phyloP scores from a whole-genome alignment of 495 filamentous ascomycete genomes.

The Lophiostoma macrostomum region DNA sequence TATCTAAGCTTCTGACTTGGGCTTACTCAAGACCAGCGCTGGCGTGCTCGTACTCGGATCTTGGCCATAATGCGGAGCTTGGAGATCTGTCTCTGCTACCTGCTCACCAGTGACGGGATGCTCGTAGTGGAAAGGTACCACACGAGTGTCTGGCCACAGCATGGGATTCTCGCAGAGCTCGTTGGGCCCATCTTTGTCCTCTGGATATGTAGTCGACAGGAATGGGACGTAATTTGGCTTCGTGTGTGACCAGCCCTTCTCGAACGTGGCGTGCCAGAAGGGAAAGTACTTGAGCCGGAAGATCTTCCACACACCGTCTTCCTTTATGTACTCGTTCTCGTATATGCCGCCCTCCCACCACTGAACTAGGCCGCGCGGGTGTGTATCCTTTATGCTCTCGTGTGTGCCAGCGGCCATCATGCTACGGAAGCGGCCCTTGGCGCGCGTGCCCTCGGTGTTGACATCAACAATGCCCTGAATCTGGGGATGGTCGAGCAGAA shows the following conservation, averaged over 20 bases:
- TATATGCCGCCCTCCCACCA: conserved; percentile 59
- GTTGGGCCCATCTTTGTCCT: conserved; percentile 51
- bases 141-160: conserved; percentile 55
- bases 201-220: conserved; percentile 43
- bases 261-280: conserved; percentile 55
- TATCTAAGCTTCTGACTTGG: conserved; percentile 24
- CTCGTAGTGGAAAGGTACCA: conserved; percentile 55
- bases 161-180: conserved; percentile 53
- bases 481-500: conserved; percentile 56
- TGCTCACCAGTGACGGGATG: conserved; percentile 52
- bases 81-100: conserved; percentile 47
- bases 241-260: conserved; percentile 52
- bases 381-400: conserved; percentile 45
- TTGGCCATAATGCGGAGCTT: conserved; percentile 48
- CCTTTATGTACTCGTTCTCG: conserved; percentile 60
- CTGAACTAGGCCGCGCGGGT: conserved; percentile 51
- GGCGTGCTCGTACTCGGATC: conserved; percentile 41
- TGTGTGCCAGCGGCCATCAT: conserved; percentile 56
- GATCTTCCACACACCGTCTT: conserved; percentile 55
- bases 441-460: conserved; percentile 46
- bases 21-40: conserved; percentile 43
- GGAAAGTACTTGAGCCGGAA: conserved; percentile 56
- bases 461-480: conserved; percentile 48
- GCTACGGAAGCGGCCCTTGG: conserved; percentile 54
- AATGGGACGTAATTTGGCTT: conserved; percentile 53